Base-by-base conservation (phyloP, 805 yeast species). In the Myxozyma kluyveri region DNA sequence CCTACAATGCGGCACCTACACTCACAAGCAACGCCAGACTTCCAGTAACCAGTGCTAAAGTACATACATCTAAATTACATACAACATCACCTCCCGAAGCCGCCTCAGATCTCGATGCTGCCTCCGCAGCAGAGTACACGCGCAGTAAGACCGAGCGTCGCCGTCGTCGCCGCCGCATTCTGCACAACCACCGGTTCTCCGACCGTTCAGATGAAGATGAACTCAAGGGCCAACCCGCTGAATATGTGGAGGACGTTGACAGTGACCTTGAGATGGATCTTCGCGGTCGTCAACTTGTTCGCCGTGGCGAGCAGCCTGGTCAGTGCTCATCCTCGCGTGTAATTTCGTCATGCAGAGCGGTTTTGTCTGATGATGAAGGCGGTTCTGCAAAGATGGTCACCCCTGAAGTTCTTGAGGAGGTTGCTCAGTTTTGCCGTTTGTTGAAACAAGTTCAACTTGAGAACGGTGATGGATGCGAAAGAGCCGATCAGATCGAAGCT, bases 151-250 rank as follows among this genome's bases (percentile, higher is more conserved):
- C 42, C 42, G 42, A 19, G 35, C 46, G 37, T 19, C 50, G 49
- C 23, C 45, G 37, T 5, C 54, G 22, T n/a, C 49, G 47, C 23
- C 43, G 45, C 4, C 24, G 42, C 17, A 19, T 27, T 2, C 48
- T 42, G 14, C 55, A 51, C 36, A 42, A 42, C 37, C 29, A 42
- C 40, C 45, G 55, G 22, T 47, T 51, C 38, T 51, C 54, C 2
- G 54, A 50, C 44, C 47, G 54, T 32, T 50, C 54, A 12, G 53
- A 50, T 19, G 41, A 46, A 7, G 49, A 45, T n/a, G 33, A 29
- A 29, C n/a, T 18, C 24, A 47, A 38, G 24, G 41, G 37, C 9
- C 17, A 9, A 7, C 38, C 9, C 35, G 17, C 29, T 19, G 35
- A 21, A 35, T 36, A 26, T 26, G 38, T 23, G 19, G 52, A 49